phyloP scores from a whole-genome alignment of 495 filamentous ascomycete genomes.

The Terfezia claveryi region DNA sequence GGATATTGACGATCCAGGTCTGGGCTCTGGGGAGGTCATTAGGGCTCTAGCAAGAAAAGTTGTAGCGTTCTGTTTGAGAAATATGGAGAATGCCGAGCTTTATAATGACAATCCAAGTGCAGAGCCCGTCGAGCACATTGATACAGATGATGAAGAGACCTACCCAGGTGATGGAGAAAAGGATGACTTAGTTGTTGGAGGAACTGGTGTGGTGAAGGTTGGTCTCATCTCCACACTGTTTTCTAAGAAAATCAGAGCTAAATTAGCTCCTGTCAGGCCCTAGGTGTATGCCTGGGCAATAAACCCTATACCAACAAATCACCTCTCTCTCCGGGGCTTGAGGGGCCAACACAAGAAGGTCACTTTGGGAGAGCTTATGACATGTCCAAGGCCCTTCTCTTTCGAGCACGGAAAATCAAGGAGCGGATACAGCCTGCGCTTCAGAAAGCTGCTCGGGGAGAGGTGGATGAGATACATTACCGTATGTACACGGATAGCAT shows the following conservation, averaged over 20 bases:
- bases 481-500: slow-evolving; percentile 29
- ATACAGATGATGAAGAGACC: background rate
- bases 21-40: slow-evolving; percentile 64
- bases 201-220: slow-evolving; percentile 73
- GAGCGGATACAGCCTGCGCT: slow-evolving; percentile 65
- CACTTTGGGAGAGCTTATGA: slow-evolving; percentile 50
- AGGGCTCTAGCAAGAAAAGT: slow-evolving; percentile 85
- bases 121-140: background rate
- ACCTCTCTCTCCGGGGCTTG: background rate
- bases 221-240: slow-evolving; percentile 22
- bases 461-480: slow-evolving; percentile 45
- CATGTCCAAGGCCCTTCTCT: slow-evolving; percentile 74
- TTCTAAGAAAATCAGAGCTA: background rate
- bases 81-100: slow-evolving; percentile 37
- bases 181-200: slow-evolving; percentile 79
- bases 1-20: slow-evolving; percentile 69
- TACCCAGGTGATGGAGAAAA: slow-evolving; percentile 32
- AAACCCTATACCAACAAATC: slow-evolving; percentile 21
- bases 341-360: slow-evolving; percentile 7
- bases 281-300: slow-evolving; percentile 75
- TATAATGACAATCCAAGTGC: background rate
- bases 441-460: slow-evolving; percentile 41
- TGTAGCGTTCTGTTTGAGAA: slow-evolving; percentile 76
- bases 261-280: background rate
- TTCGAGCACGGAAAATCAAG: slow-evolving; percentile 70